A percentile compares a stretch with the other conserved stretches of the same genome.
Evolutionary conservation across 2,329 filamentous ascomycete species (phyloP).

Genomic region (Trichophyton schoenleinii): DNA sequence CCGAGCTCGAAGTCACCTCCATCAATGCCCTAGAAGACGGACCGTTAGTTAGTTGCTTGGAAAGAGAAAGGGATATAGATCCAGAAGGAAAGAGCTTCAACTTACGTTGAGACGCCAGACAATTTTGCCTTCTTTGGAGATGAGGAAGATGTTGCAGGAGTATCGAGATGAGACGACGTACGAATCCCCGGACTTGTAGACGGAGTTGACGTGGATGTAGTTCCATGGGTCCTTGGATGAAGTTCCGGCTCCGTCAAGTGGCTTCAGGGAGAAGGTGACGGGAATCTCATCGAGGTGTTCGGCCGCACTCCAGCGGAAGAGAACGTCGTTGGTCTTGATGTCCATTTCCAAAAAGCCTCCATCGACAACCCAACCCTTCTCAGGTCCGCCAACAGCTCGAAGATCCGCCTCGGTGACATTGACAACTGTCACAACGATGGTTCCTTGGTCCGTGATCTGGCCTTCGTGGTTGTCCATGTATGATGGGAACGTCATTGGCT

Average conservation of each 20-base stretch:
- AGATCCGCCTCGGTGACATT: conserved; percentile 29
- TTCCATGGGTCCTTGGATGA: conserved; percentile 7
- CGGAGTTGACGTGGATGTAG: conserved; percentile 12
- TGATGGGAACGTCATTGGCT: conserved; percentile 11
- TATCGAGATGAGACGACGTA: conserved; percentile 11
- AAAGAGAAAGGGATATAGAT: not conserved
- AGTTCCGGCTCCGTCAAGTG: conserved; percentile 3
- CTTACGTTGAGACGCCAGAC: conserved; percentile 11
- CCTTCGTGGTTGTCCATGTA: conserved; percentile 36
- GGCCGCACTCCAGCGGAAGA: conserved; percentile 38
- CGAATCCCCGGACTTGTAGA: conserved; percentile 8
- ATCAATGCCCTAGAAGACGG: conserved; percentile 5
- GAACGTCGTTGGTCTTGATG: conserved; percentile 31
- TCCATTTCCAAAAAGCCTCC: conserved; percentile 37
- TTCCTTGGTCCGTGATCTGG: conserved; percentile 31
- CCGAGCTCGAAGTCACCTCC: conserved; percentile 13
- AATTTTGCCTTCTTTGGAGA: conserved; percentile 5
- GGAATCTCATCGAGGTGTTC: conserved; percentile 27
- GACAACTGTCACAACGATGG: conserved; percentile 34
- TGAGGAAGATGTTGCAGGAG: conserved; percentile 5
- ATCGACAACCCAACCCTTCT: conserved; percentile 31
- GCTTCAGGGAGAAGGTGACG: not conserved
- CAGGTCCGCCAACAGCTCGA: conserved; percentile 23
- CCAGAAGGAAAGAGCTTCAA: not conserved
- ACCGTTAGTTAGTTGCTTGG: not conserved